These are phyloP conservation scores for Teratosphaeria nubilosa DNA, from an alignment of 2,329 filamentous ascomycete species.

Conservation along the genomic window DNA sequence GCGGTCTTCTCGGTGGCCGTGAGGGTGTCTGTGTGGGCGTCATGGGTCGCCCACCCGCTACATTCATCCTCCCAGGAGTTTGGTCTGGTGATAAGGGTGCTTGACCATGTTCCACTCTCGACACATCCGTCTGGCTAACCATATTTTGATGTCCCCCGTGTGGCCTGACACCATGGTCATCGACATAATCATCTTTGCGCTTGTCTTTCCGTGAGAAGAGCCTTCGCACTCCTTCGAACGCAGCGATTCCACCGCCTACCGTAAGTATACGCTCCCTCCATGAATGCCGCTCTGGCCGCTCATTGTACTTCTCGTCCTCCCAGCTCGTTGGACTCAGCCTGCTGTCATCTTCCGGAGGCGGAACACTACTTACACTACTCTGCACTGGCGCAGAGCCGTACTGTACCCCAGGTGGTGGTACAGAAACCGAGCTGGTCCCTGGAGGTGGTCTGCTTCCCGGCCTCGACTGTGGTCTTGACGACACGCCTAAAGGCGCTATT, in stretches of 20 bases:
- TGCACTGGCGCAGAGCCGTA: slow-evolving; percentile 6
- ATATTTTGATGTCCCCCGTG: slow-evolving; percentile 37
- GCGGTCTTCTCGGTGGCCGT: slow-evolving; percentile 30
- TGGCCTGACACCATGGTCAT: slow-evolving; percentile 32
- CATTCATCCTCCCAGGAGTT: slow-evolving; percentile 5
- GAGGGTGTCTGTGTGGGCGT: slow-evolving; percentile 30
- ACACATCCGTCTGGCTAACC: slow-evolving; percentile 38
- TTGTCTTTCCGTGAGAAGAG: slow-evolving; percentile 46
- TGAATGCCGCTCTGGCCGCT: slow-evolving; percentile 20
- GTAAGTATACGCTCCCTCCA: slow-evolving; percentile 39
- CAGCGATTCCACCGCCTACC: slow-evolving; percentile 36
- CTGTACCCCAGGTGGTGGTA: slow-evolving; percentile 5
- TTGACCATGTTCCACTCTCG: slow-evolving; percentile 44
- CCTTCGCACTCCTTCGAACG: slow-evolving; percentile 34
- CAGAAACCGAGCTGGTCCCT: slow-evolving; percentile 1
- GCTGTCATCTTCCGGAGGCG: slow-evolving; percentile 6
- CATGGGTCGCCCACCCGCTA: slow-evolving; percentile 14
- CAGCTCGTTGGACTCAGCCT: slow-evolving; percentile 20
- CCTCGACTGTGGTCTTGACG: slow-evolving; percentile 3
- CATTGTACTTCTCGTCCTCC: slow-evolving; percentile 35
- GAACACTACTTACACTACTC: slow-evolving; percentile 3
- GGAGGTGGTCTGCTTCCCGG: slow-evolving; percentile 9
- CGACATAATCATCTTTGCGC: slow-evolving; percentile 42
- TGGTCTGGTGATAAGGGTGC: slow-evolving; percentile 40
- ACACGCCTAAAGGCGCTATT: neutral